Percentiles rank a stretch among this genome's conserved stretches.
Evolutionary conservation across 116 monocot species (phyloP).

Genomic region (Phalaenopsis hybrid): DNA sequence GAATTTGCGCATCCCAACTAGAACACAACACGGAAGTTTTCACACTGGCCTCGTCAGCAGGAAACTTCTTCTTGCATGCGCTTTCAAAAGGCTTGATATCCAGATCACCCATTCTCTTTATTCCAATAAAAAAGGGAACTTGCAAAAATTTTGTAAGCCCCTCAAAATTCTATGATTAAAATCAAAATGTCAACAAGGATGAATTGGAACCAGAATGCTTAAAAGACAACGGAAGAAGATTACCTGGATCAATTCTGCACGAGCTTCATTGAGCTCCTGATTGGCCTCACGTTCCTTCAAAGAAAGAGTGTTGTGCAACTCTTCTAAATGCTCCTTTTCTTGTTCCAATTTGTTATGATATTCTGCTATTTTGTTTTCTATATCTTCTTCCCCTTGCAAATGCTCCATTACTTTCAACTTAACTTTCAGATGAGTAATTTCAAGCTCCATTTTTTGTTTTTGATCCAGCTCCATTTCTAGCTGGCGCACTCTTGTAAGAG

Average conservation of each 20-base stretch:
- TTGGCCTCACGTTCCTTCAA: slow-evolving; percentile 37
- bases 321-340: slow-evolving; percentile 37
- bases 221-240: neutral
- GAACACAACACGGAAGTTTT: slow-evolving; percentile 29
- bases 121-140: slow-evolving; percentile 30
- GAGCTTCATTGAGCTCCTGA: slow-evolving; percentile 28
- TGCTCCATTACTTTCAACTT: slow-evolving; percentile 54
- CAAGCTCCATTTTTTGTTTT: slow-evolving; percentile 46
- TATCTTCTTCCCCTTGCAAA: slow-evolving; percentile 33
- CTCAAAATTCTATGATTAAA: slow-evolving; percentile 11
- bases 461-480: slow-evolving; percentile 37
- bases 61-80: slow-evolving; percentile 29
- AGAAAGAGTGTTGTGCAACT: slow-evolving; percentile 31
- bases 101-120: slow-evolving; percentile 60
- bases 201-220: neutral
- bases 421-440: slow-evolving; percentile 53
- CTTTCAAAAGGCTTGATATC: slow-evolving; percentile 31
- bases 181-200: neutral
- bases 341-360: slow-evolving; percentile 26
- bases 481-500: slow-evolving; percentile 25
- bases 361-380: slow-evolving; percentile 52
- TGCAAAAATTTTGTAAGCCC: slow-evolving; percentile 27
- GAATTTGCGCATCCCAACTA: slow-evolving; percentile 38
- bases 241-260: slow-evolving; percentile 24
- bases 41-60: slow-evolving; percentile 20